Evolutionary conservation across 164 flowering plant species (phyloP).

Genomic region (Chimonanthus salicifolius): DNA sequence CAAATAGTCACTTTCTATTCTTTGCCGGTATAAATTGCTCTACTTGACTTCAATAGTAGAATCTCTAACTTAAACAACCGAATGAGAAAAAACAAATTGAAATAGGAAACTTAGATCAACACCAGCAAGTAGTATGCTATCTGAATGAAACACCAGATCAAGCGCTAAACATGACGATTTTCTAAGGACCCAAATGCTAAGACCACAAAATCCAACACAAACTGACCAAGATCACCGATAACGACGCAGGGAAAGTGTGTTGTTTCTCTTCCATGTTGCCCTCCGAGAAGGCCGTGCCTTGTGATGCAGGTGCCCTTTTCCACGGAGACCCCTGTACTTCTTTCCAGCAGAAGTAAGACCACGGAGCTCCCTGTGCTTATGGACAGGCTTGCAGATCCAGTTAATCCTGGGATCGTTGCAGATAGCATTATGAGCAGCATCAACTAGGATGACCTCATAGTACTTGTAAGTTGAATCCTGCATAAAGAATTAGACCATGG

Average conservation of each 20-base stretch:
- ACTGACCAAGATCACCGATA: slow-evolving; percentile 36
- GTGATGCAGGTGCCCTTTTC: slow-evolving; percentile 46
- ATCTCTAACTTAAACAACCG: too few species aligned
- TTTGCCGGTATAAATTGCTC: too few species aligned
- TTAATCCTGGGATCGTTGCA: slow-evolving; percentile 65
- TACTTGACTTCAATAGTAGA: too few species aligned
- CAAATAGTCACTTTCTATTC: too few species aligned
- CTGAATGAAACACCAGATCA: too few species aligned
- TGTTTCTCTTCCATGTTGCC: slow-evolving; percentile 83
- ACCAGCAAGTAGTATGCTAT: too few species aligned
- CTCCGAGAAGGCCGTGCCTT: slow-evolving; percentile 43
- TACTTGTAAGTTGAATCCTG: slow-evolving; percentile 73
- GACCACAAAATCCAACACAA: too few species aligned
- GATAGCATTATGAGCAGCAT: slow-evolving; percentile 56
- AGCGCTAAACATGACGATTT: too few species aligned
- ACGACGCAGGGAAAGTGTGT: slow-evolving; percentile 65
- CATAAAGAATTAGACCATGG: not conserved
- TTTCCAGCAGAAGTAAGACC: slow-evolving; percentile 54
- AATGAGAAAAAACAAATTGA: too few species aligned
- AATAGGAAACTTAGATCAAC: too few species aligned
- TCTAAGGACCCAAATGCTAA: too few species aligned
- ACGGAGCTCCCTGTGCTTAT: slow-evolving; percentile 53
- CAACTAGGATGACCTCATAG: slow-evolving; percentile 63
- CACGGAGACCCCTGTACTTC: slow-evolving; percentile 49
- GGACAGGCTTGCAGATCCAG: slow-evolving; percentile 53